Evolutionary conservation across 306 rosid species (phyloP), one percentile per base, ranked within the genome.

Genomic region (Trifolium subterraneum): DNA sequence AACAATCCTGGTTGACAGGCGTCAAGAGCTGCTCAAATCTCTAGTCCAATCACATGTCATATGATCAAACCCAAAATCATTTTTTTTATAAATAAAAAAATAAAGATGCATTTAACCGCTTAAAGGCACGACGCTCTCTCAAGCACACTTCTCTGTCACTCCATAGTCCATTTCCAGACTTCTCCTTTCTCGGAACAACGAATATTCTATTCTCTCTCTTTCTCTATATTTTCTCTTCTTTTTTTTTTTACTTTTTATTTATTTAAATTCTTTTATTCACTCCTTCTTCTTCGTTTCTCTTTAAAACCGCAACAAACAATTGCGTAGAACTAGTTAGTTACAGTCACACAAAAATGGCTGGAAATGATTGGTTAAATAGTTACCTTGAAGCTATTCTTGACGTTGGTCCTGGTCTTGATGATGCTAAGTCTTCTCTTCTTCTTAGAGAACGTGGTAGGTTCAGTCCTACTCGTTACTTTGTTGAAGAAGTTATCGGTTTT

Each of bases 401-500:
- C 83, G 96, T 92, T 25, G 97, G 97, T 0, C 97, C 99, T 1
- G 89, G 82, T 7, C 83, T 94, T 0, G 97, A 94, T 31, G 95
- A 92, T 22, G 87, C 88, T 38, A 94, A 92, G 50, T 87, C 99
- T 36, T 94, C 99, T 56, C 41, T 94, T 65, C 88, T 94, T 51
- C 99, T 94, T 36, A 61, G 99, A 22, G 99, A 94, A 78, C 70
- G 97, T 73, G 99, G 99, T 2, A 86, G 96, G 75, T 94, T 94
- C 84, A 92, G 96, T 48, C 96, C 97, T 12, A 94, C 99, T 20
- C 97, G 99, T 27, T 94, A 94, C 86, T 94, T 94, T 70, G 96
- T 94, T 0, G 97, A 92, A 65, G 99, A 94, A 82, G 97, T 94
- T 75, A 88, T 94, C 8, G 93, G 99, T 29, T 94, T 88, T 79